Conservation (phyloP, 2,329 filamentous ascomycete genomes). For the Tetracladium maxilliforme region DNA sequence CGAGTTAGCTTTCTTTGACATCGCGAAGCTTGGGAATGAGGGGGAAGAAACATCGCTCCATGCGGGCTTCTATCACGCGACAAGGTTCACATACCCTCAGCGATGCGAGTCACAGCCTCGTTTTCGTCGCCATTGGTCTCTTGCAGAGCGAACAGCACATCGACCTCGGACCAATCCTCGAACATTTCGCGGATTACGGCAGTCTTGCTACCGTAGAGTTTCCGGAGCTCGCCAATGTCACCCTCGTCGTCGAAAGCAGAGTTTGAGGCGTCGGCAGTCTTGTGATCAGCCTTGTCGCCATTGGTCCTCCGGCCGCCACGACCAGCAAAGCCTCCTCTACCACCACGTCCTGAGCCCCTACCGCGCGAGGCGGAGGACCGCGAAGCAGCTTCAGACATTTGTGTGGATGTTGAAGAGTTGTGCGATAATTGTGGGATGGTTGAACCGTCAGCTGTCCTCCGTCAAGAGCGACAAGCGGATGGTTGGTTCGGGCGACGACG, state of each 20-base stretch:
- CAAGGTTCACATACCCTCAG: slow-evolving; percentile 53
- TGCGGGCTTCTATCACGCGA: slow-evolving; percentile 2
- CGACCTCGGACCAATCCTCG: slow-evolving; percentile 87
- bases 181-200: slow-evolving; percentile 82
- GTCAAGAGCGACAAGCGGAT: slow-evolving; percentile 1
- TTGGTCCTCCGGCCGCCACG: slow-evolving; percentile 65
- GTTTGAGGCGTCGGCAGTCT: slow-evolving; percentile 41
- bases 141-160: slow-evolving; percentile 82
- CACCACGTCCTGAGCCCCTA: slow-evolving; percentile 80
- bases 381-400: slow-evolving; percentile 90
- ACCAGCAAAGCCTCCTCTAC: slow-evolving; percentile 58
- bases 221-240: slow-evolving; percentile 84
- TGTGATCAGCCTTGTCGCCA: slow-evolving; percentile 49
- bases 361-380: slow-evolving; percentile 73
- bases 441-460: slow-evolving; percentile 2
- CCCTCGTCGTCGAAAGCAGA: slow-evolving; percentile 65
- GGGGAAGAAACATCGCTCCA: slow-evolving; percentile 1
- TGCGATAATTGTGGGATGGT: too few relatives aligned
- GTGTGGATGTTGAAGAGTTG: too few relatives aligned
- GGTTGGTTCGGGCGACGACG: slow-evolving; percentile 1
- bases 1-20: slow-evolving; percentile 6
- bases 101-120: slow-evolving; percentile 62
- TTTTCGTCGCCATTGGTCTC: slow-evolving; percentile 74
- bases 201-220: slow-evolving; percentile 70
- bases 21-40: slow-evolving; percentile 3